Evolutionary conservation across 116 monocot genomes (phyloP).

Genomic region (Posidonia oceanica): DNA sequence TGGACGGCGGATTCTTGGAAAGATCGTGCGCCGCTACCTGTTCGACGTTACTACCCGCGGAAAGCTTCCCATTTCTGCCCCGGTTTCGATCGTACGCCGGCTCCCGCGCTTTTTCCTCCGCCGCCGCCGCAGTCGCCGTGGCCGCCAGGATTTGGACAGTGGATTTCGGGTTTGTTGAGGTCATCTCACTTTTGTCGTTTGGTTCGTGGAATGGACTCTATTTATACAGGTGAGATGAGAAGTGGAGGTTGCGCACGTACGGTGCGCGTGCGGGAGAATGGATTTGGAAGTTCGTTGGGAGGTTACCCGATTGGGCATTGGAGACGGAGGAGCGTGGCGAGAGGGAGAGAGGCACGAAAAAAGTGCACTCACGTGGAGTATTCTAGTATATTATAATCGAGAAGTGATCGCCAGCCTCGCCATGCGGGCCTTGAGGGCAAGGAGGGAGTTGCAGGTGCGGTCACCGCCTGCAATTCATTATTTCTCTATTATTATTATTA

Average conservation of each 20-base stretch:
- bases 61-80: background rate
- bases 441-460: no score
- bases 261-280: background rate
- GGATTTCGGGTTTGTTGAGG: background rate
- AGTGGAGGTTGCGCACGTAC: background rate
- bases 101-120: no score
- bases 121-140: background rate
- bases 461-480: no score
- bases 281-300: background rate
- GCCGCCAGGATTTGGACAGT: background rate
- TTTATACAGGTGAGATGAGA: background rate
- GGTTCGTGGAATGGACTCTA: background rate
- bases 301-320: background rate
- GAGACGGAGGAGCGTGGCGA: no score
- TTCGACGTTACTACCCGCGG: no score
- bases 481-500: no score
- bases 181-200: no score
- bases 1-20: background rate
- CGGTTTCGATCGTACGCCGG: background rate
- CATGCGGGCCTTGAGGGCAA: no score
- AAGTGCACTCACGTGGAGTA: no score
- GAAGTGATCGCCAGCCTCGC: no score
- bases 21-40: background rate
- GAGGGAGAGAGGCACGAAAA: no score
- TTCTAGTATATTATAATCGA: no score